phyloP scores from a whole-genome alignment of 2,329 filamentous ascomycete genomes.

The Geosmithia morbida region DNA sequence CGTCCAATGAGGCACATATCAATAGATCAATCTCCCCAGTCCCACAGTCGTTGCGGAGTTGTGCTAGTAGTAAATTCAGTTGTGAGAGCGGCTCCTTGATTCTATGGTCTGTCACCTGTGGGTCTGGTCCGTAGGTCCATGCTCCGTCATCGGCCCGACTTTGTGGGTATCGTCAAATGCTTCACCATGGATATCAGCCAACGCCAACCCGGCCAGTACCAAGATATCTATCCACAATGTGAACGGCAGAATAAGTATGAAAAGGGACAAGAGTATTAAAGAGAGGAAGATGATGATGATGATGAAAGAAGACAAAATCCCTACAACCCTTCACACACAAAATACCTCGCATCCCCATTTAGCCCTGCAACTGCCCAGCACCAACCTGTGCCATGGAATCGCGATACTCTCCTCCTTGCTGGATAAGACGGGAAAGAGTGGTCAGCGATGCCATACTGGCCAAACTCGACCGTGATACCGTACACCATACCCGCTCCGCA shows the following conservation, averaged over 20 bases:
- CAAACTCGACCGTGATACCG: constrained; percentile 32
- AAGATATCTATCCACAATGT: background rate
- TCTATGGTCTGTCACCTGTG: too few species aligned
- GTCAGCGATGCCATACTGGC: constrained; percentile 9
- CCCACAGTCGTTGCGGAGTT: too few species aligned
- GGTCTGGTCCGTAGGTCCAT: background rate
- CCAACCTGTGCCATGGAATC: constrained; percentile 27
- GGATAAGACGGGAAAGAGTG: constrained; percentile 28
- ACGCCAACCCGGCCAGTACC: background rate
- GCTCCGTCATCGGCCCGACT: background rate
- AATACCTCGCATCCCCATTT: constrained; percentile 4
- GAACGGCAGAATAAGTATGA: too few species aligned
- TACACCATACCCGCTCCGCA: constrained; percentile 22
- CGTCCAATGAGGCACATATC: too few species aligned
- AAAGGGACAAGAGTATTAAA: too few species aligned
- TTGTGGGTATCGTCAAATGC: background rate
- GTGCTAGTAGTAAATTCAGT: background rate
- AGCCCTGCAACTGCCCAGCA: constrained; percentile 20
- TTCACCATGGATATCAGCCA: too few species aligned
- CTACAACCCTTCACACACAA: background rate
- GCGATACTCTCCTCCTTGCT: constrained; percentile 24
- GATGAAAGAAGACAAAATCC: background rate
- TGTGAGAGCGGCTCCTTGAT: background rate
- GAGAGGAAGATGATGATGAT: too few species aligned
- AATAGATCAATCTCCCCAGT: too few species aligned